These are phyloP conservation scores for Acanthamoeba culbertsoni DNA, from an alignment of 208 protist species.

Conservation along the genomic window DNA sequence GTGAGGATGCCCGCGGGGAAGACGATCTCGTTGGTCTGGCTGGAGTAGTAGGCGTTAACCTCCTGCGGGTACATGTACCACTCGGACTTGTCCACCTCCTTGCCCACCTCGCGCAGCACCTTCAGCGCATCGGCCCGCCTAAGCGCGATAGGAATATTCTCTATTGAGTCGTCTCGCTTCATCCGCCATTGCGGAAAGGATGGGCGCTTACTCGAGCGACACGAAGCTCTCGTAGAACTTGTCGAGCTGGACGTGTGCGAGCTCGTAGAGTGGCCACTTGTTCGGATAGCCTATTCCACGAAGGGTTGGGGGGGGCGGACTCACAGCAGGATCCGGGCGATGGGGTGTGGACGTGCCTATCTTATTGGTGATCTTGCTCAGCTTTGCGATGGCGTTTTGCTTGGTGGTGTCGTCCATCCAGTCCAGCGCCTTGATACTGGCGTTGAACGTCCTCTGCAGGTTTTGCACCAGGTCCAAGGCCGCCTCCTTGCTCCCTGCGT, in stretches of 20 bases:
- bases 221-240: neutral
- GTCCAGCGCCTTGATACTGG: neutral
- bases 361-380: constrained; percentile 31
- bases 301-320: neutral
- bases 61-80: constrained; percentile 56
- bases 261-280: constrained; percentile 50
- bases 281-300: neutral
- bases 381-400: neutral
- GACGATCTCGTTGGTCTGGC: constrained; percentile 47
- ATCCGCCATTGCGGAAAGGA: neutral
- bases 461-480: neutral
- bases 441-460: neutral
- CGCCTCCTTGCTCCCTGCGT: neutral
- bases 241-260: neutral
- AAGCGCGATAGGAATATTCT: too few species aligned
- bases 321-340: neutral
- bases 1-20: constrained; percentile 54
- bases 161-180: too few species aligned
- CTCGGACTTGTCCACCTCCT: neutral
- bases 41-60: constrained; percentile 44
- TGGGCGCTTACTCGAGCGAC: neutral
- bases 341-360: neutral
- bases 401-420: constrained; percentile 25
- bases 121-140: neutral
- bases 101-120: neutral